phyloP scores from a whole-genome alignment of 2,329 filamentous ascomycete species.

The Erysiphe pulchra region DNA sequence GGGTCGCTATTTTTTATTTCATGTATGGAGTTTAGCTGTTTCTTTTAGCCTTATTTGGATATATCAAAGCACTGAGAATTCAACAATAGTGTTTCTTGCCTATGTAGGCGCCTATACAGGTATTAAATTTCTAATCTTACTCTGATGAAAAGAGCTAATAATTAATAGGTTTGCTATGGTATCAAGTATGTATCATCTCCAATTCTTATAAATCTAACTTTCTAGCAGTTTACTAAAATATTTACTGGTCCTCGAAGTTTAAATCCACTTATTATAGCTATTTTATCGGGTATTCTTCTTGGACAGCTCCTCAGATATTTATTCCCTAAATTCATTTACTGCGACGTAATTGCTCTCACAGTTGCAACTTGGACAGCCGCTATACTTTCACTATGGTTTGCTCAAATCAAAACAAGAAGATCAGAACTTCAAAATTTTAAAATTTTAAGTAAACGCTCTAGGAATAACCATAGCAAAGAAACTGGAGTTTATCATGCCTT shows the following conservation, averaged over 20 bases:
- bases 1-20: conserved; percentile 2
- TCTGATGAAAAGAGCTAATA: not conserved
- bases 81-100: conserved; percentile 3
- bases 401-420: conserved; percentile 21
- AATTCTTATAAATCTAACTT: not conserved
- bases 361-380: conserved; percentile 18
- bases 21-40: conserved; percentile 4
- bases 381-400: conserved; percentile 21
- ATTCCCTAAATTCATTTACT: conserved; percentile 1
- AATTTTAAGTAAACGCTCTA: not conserved
- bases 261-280: conserved; percentile 3
- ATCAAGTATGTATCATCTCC: conserved; percentile 1
- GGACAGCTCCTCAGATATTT: conserved; percentile 2
- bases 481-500: conserved; percentile 6
- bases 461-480: conserved; percentile 2
- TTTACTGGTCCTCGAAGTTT: conserved; percentile 3
- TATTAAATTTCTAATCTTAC: not conserved
- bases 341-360: conserved; percentile 2
- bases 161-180: conserved; percentile 2
- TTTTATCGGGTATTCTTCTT: conserved; percentile 2
- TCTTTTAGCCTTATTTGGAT: conserved; percentile 3
- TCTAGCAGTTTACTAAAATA: conserved; percentile 4
- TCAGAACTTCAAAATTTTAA: conserved; percentile 14
- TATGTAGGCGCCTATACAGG: conserved; percentile 4
- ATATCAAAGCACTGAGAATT: conserved; percentile 2